Percentiles rank a stretch among this genome's conserved stretches.
These are phyloP conservation scores for Vachellia pachyceras DNA, from an alignment of 306 rosid genomes.

Conservation along the genomic window DNA sequence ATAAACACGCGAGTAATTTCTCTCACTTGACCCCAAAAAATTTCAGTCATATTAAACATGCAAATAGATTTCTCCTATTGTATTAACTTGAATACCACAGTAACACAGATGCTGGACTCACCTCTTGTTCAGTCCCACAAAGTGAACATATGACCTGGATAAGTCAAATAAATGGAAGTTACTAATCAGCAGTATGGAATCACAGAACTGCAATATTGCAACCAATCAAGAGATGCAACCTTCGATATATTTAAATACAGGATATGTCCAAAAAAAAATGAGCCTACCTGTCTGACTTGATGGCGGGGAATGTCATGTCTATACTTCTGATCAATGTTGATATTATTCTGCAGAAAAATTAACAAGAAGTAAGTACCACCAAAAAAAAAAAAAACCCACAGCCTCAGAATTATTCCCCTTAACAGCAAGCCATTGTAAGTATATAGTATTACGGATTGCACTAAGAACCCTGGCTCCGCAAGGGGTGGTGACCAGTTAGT, in stretches of 20 bases:
- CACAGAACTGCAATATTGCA: not conserved
- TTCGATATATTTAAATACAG: not conserved
- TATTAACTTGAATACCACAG: not conserved
- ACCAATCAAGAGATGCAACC: not conserved
- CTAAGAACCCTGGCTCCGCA: not conserved
- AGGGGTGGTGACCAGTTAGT: not conserved
- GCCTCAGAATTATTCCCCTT: not conserved
- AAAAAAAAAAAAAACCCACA: not conserved
- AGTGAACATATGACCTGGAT: conserved; percentile 82
- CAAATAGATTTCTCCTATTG: not conserved
- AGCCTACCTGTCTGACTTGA: conserved; percentile 61
- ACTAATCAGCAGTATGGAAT: conserved; percentile 29
- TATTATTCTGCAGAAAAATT: conserved; percentile 56
- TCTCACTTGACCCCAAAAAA: not conserved
- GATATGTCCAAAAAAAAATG: conserved; percentile 1
- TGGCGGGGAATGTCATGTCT: conserved; percentile 88
- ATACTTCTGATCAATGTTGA: conserved; percentile 60
- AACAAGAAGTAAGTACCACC: conserved; percentile 3
- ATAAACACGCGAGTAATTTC: not conserved
- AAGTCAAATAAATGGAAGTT: conserved; percentile 10
- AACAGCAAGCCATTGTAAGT: not conserved
- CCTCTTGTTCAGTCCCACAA: conserved; percentile 89
- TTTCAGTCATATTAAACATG: not conserved
- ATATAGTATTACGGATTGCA: not conserved
- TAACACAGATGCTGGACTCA: conserved; percentile 39